A percentile compares a stretch with the other conserved stretches of the same genome.
Conservation (phyloP, 129 eudicot species). For the Cynara cardunculus region DNA sequence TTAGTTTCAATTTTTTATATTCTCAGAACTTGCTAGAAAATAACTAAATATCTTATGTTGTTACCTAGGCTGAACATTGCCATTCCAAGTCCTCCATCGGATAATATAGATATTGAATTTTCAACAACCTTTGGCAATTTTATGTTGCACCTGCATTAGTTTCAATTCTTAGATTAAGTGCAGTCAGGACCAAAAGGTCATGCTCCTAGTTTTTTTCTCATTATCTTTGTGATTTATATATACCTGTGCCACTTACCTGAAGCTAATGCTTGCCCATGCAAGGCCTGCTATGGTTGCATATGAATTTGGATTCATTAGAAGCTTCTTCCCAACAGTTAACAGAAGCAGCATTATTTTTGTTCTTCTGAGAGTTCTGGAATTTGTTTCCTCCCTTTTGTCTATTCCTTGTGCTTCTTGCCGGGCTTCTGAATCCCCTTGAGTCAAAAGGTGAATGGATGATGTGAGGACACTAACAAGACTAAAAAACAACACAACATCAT, state of each 20-base stretch:
- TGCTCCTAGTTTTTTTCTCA: neutral
- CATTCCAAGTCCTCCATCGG: conserved; percentile 96
- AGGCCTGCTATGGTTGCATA: conserved; percentile 64
- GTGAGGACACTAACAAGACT: neutral
- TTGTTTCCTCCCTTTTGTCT: conserved; percentile 27
- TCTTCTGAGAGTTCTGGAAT: conserved; percentile 26
- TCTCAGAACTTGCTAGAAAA: neutral
- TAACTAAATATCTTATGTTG: neutral
- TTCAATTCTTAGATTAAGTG: conserved; percentile 4
- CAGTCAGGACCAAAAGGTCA: neutral
- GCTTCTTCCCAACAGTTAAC: conserved; percentile 59
- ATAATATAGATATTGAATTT: conserved; percentile 51
- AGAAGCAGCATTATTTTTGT: conserved; percentile 30
- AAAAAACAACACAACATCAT: conserved; percentile 3
- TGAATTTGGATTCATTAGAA: conserved; percentile 69
- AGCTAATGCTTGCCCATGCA: conserved; percentile 74
- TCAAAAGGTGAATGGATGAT: conserved; percentile 4
- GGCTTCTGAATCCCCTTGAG: conserved; percentile 38
- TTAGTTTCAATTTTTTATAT: neutral
- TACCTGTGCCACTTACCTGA: conserved; percentile 42
- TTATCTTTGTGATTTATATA: neutral
- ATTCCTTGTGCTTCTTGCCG: conserved; percentile 28
- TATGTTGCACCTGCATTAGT: conserved; percentile 52
- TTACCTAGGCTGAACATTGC: conserved; percentile 94
- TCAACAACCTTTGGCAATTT: conserved; percentile 65